Evolutionary conservation across 2,329 filamentous ascomycete genomes (phyloP), one percentile per base, ranked within the genome.

Genomic region (Dactylellina parvicollis): DNA sequence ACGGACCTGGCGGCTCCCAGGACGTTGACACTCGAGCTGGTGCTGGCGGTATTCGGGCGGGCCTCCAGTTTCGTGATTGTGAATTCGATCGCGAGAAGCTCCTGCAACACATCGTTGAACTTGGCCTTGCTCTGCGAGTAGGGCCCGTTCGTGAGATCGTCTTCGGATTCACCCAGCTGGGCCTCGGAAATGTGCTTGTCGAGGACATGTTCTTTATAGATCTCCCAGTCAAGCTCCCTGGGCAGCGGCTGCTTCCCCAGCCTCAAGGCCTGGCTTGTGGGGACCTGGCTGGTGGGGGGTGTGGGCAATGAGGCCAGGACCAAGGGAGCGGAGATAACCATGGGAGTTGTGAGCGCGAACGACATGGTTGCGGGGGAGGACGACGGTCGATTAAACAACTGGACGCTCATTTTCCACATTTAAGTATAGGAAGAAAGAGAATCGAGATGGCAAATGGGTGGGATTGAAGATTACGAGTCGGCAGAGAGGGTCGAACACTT

Each of bases 81-180:
- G 36, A 59, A 65, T 30, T 64, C 50, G 5, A 72, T 64, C 10
- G 59, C 59, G 2, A 65, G 18, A 8, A 72, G 28, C 38, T 72
- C 67, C 55, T 59, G 50, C 67, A 72, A 72, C 67, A 65, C 67
- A 72, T 72, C 59, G 36, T 72, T 57, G 67, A 59, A 72, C 24
- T 60, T 64, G 20, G 59, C 57, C 18, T 52, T 72, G 44, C 24
- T 46, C 22, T 59, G 20, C 10, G 50, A 64, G 34, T 46, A 64
- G 24, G 67, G 67, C 3, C 67, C 52, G 14, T 34, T 62, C 16
- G 42, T 52, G 12, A 72, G 52, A 20, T 72, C 59, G 22, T 65
- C 67, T 42, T 64, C 67, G 36, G 44, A 57, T 16, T 72, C 67
- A 14, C 67, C 67, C 16, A 72, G 57, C 28, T 57, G 57, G 34